A percentile compares a stretch with the other conserved stretches of the same genome.
Evolutionary conservation across 106 monocot genomes (phyloP).

Genomic region (Alisma plantagoaquatica): DNA sequence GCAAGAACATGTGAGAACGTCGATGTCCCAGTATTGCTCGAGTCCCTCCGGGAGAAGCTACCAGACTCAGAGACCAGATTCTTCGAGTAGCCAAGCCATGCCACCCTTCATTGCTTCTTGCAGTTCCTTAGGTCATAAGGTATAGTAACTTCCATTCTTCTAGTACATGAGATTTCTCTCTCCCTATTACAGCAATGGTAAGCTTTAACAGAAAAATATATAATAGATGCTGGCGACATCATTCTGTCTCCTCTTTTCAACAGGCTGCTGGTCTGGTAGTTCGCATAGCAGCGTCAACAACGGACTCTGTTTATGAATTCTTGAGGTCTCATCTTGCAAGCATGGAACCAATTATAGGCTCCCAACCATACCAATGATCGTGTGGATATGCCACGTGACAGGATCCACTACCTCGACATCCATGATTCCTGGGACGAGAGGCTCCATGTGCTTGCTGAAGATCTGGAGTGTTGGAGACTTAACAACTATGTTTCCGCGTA

Average conservation of each 20-base stretch:
- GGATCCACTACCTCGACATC: no score
- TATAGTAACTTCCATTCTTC: no score
- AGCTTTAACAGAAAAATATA: no score
- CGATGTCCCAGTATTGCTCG: slow-evolving; percentile 55
- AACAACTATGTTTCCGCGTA: no score
- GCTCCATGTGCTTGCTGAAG: no score
- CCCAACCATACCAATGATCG: slow-evolving; percentile 32
- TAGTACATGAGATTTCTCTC: no score
- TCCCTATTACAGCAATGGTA: no score
- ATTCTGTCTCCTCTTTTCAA: not conserved
- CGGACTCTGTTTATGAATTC: slow-evolving; percentile 62
- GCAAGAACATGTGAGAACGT: slow-evolving; percentile 51
- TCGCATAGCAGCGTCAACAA: slow-evolving; percentile 50
- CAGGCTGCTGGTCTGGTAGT: slow-evolving; percentile 62
- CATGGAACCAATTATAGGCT: slow-evolving; percentile 62
- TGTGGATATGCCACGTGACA: no score
- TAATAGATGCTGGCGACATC: not conserved
- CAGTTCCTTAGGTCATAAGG: slow-evolving; percentile 83
- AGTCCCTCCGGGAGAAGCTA: slow-evolving; percentile 7
- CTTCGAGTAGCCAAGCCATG: slow-evolving; percentile 5
- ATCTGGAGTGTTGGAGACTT: no score
- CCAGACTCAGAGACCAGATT: slow-evolving; percentile 5
- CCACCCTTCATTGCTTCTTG: slow-evolving; percentile 77
- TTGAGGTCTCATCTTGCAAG: slow-evolving; percentile 35
- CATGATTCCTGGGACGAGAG: no score